Percentiles rank a stretch among this genome's conserved stretches.
These are phyloP conservation scores for Podospora tetraspora DNA, from an alignment of 495 filamentous ascomycete genomes.

Conservation along the genomic window DNA sequence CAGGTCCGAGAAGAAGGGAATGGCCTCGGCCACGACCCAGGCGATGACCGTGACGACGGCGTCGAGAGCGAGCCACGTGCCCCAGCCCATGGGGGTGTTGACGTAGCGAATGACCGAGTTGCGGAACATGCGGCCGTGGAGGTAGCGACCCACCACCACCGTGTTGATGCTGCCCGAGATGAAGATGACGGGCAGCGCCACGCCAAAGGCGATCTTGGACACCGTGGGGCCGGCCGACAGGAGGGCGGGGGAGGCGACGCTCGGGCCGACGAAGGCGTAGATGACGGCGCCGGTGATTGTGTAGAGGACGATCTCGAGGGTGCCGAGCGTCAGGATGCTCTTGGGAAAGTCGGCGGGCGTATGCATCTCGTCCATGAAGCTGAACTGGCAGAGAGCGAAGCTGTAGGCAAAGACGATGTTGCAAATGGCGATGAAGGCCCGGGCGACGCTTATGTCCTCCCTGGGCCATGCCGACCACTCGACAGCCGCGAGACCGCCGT, in stretches of 20 bases:
- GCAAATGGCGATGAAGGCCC: conserved; percentile 59
- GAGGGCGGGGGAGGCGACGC: conserved; percentile 65
- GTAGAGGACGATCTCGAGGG: conserved; percentile 64
- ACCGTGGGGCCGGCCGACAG: conserved; percentile 55
- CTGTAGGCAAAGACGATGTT: conserved; percentile 74
- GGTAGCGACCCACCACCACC: conserved; percentile 54
- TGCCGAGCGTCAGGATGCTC: conserved; percentile 59
- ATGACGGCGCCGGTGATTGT: conserved; percentile 61
- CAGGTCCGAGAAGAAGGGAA: conserved; percentile 67
- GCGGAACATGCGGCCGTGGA: conserved; percentile 58
- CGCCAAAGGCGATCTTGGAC: conserved; percentile 69
- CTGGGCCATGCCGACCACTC: conserved; percentile 43
- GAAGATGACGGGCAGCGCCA: conserved; percentile 77
- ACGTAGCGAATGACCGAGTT: conserved; percentile 53
- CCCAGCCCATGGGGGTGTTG: conserved; percentile 53
- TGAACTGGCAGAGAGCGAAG: conserved; percentile 68
- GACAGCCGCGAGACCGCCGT: conserved; percentile 31
- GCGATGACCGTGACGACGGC: conserved; percentile 57
- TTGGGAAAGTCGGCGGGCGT: conserved; percentile 61
- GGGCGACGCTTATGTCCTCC: conserved; percentile 32
- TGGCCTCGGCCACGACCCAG: conserved; percentile 66
- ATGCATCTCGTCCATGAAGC: conserved; percentile 73
- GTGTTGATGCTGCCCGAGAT: conserved; percentile 61
- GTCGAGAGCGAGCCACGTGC: conserved; percentile 57
- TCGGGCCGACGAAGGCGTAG: conserved; percentile 66